A percentile compares a stretch with the other conserved stretches of the same genome.
Conservation (phyloP, 2,329 filamentous ascomycete species). For the Tolypocladium tropicale region DNA sequence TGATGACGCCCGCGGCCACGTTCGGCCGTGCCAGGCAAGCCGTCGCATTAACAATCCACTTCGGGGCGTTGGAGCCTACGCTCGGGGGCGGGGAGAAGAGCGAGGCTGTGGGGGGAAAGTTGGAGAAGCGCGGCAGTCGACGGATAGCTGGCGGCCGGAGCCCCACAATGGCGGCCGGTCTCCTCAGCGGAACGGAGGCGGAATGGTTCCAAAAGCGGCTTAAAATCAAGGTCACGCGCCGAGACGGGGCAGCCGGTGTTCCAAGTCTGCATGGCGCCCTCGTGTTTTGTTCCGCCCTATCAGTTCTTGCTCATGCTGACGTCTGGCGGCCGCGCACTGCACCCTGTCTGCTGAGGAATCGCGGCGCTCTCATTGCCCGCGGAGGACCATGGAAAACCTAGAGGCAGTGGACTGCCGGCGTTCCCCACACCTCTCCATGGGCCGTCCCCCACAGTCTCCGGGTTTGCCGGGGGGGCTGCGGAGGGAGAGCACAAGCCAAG, state of each 20-base stretch:
- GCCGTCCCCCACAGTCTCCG: background rate
- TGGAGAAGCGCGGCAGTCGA: constrained; percentile 3
- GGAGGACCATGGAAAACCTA: background rate
- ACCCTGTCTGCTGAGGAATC: background rate
- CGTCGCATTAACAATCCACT: background rate
- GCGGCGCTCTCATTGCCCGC: background rate
- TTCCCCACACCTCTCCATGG: background rate
- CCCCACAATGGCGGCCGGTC: constrained; percentile 2
- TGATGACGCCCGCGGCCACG: background rate
- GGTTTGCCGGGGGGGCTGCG: background rate
- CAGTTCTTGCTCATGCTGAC: background rate
- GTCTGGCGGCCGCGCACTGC: background rate
- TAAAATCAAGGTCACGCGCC: background rate
- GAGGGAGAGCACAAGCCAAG: background rate
- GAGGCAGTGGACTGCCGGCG: background rate
- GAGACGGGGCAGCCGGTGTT: background rate
- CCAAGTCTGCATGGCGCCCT: background rate
- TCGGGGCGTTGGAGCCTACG: background rate
- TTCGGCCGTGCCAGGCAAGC: background rate
- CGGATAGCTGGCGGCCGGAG: background rate
- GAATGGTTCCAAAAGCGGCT: constrained; percentile 5
- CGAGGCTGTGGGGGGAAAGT: background rate
- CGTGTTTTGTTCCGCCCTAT: background rate
- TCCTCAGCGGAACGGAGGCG: constrained; percentile 5
- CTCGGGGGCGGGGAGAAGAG: background rate